phyloP scores from a whole-genome alignment of 225 moss, liverwort and hornwort species.

The Lunularia cruciata region DNA sequence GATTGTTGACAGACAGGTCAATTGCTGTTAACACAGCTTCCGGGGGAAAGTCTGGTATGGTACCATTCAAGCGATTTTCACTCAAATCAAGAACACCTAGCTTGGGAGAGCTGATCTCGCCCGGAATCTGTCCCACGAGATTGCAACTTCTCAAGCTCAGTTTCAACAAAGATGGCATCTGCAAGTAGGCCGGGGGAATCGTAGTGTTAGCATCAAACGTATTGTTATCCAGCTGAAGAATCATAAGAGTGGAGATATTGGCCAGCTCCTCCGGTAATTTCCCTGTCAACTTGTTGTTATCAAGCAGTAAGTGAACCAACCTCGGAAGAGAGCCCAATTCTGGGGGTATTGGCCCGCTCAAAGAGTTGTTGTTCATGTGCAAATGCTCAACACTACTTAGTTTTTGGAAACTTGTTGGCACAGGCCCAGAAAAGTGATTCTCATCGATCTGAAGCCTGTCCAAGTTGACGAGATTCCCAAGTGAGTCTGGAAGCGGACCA shows the following conservation, averaged over 20 bases:
- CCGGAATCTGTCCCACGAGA: constrained; percentile 33
- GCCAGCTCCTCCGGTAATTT: constrained; percentile 55
- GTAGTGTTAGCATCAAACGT: constrained; percentile 48
- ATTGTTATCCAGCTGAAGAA: constrained; percentile 90
- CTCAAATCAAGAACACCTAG: constrained; percentile 43
- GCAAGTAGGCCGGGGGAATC: constrained; percentile 47
- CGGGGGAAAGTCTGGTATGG: constrained; percentile 19
- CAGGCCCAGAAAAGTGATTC: constrained; percentile 56
- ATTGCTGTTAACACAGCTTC: constrained; percentile 28
- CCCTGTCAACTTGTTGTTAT: constrained; percentile 58
- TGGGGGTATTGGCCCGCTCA: constrained; percentile 60
- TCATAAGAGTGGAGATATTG: constrained; percentile 43
- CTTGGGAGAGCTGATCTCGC: not conserved
- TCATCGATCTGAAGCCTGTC: constrained; percentile 72
- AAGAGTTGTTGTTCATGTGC: constrained; percentile 89
- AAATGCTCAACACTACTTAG: constrained; percentile 52
- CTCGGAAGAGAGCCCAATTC: constrained; percentile 49
- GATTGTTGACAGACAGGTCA: constrained; percentile 29
- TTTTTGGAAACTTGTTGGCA: constrained; percentile 46
- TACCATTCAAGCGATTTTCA: constrained; percentile 30
- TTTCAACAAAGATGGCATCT: constrained; percentile 54
- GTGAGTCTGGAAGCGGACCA: constrained; percentile 53
- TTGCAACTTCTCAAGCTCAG: constrained; percentile 72
- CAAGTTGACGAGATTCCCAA: constrained; percentile 45
- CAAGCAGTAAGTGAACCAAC: constrained; percentile 61